Percentiles rank a stretch among this genome's conserved stretches.
Evolutionary conservation across 805 yeast species (phyloP).

Genomic region (Metschnikowia henanensis): DNA sequence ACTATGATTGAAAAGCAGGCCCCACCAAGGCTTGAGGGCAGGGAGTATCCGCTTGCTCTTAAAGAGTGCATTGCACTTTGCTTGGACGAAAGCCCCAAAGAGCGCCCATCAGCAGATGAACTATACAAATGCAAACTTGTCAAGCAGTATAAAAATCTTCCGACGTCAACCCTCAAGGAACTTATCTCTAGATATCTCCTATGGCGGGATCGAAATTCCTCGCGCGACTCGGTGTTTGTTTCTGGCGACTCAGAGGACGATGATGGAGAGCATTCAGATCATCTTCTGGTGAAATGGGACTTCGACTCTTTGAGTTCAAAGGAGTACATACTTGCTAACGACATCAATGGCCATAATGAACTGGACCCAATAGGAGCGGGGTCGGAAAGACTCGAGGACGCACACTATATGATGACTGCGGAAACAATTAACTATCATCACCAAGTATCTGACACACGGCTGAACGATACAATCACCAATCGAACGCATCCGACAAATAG

Average conservation of each 20-base stretch:
- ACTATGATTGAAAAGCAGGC: constrained; percentile 88
- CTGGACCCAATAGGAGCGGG: constrained; percentile 29
- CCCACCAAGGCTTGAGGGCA: constrained; percentile 93
- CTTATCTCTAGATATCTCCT: constrained; percentile 68
- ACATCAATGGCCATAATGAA: constrained; percentile 42
- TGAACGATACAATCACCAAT: constrained; percentile 29
- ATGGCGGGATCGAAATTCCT: constrained; percentile 69
- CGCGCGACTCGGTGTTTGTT: constrained; percentile 50
- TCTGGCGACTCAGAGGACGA: constrained; percentile 20
- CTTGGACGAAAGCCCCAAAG: constrained; percentile 90
- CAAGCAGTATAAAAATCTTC: constrained; percentile 54
- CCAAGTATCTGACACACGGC: constrained; percentile 5
- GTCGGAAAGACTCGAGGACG: constrained; percentile 24
- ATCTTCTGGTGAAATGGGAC: constrained; percentile 74
- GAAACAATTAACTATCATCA: constrained; percentile 9
- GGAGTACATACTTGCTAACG: constrained; percentile 73
- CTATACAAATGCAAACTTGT: constrained; percentile 74
- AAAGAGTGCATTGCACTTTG: constrained; percentile 91
- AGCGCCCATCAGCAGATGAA: constrained; percentile 86
- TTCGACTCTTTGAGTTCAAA: constrained; percentile 77
- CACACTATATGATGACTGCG: constrained; percentile 32
- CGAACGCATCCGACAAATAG: constrained; percentile 13
- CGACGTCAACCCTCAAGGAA: constrained; percentile 67
- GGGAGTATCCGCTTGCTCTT: constrained; percentile 69
- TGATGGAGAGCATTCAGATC: constrained; percentile 17